Evolutionary conservation across 331 rosid species (phyloP).

Genomic region (Erythrophleum ivorense): DNA sequence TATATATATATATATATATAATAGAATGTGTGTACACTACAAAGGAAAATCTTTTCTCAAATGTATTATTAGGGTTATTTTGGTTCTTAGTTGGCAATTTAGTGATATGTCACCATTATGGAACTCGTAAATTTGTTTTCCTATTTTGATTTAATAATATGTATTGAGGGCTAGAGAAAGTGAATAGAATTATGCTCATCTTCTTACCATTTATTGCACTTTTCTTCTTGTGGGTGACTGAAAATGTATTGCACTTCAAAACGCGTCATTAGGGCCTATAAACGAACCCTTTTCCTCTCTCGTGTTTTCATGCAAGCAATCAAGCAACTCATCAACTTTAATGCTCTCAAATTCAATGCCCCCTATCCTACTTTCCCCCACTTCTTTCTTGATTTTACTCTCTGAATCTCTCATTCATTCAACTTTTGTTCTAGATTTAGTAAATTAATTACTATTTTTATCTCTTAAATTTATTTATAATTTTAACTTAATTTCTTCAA

Average conservation of each 20-base stretch:
- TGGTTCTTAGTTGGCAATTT: no score
- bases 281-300: constrained; percentile 34
- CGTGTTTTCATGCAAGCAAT: constrained; percentile 42
- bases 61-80: no score
- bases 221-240: not conserved
- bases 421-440: constrained; percentile 36
- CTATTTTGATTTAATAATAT: not conserved
- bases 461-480: no score
- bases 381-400: not conserved
- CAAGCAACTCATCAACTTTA: constrained; percentile 28
- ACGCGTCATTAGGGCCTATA: constrained; percentile 50
- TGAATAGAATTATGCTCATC: no score
- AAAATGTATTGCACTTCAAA: constrained; percentile 9
- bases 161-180: no score
- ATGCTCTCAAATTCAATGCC: constrained; percentile 26
- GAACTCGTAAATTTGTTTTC: not conserved
- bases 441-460: no score
- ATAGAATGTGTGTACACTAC: no score
- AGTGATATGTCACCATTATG: not conserved
- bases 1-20: not conserved
- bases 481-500: no score
- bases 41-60: no score
- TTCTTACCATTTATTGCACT: not conserved
- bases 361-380: not conserved
- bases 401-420: constrained; percentile 36